Base-by-base conservation (phyloP, 495 filamentous ascomycete species). In the Xylaria nigripes region DNA sequence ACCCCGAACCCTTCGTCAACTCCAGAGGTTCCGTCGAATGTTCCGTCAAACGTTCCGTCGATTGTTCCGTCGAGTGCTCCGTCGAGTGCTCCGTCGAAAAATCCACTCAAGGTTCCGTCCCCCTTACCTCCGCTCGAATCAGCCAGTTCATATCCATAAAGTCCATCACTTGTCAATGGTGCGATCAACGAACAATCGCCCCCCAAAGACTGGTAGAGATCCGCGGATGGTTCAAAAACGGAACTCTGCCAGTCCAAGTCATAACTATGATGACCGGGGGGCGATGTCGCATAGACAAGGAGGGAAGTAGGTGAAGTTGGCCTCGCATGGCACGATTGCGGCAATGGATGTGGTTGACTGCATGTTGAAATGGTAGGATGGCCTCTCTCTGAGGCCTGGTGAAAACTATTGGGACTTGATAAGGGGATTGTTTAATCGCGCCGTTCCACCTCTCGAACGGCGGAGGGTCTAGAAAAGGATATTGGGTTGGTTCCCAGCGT, bases 321-420 rank as follows among this genome's bases (percentile, higher is more conserved):
- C 24, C 47, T 59, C 57, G n/a, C 60, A 60, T 46, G 53, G 18
- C 25, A 45, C 50, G 55, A 29, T 51, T 29, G 45, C 50, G 49
- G 29, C 25, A 36, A 36, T 13, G 53, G 58, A 15, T 27, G 48
- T 18, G 36, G 44, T 47, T 30, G 50, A 40, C 24, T 49, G 47
- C 66, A 68, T 68, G 50, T 47, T 53, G 64, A 63, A 63, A 68
- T 68, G 51, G 18, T 67, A 53, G 55, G 36, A 45, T 41, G 61
- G 56, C 59, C 51, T 64, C 61, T 27, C 45, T 54, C 25, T 57
- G 63, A 61, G 58, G 61, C 61, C 61, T 43, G 56, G 58, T 52
- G 47, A 51, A 59, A 64, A 64, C 61, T 59, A 38, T 45, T 12
- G 32, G 43, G 40, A 62, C 45, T 48, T 1, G 60, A 46, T 58